Base-by-base conservation (phyloP, 2,329 filamentous ascomycete genomes). In the Alternaria sp. region DNA sequence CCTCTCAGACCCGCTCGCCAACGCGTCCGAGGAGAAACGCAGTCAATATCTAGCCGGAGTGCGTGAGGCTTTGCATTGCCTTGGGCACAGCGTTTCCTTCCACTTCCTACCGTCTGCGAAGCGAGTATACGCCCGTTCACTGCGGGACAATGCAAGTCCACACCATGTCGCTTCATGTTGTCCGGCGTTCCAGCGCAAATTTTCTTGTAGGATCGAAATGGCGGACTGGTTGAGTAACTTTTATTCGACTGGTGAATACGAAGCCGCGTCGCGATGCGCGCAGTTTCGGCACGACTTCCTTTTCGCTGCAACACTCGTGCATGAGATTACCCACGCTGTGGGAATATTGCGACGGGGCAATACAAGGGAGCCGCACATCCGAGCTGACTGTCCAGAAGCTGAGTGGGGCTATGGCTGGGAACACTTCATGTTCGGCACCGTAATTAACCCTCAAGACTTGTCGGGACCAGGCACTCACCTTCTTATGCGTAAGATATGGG, bases 391-490 rank as follows among this genome's bases (percentile, higher is more conserved):
- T 60, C 76, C 74, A 4, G 68, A 68, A 6, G 64, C 67, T 3
- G 78, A 80, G 51, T 75, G 71, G 67, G 78, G 78, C 14, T 75
- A 65, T 50, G 72, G 75, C n/a, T 80, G 77, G 77, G 78, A 80
- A 58, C 71, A 76, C 49, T 78, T 76, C 64, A 74, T 77, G 67
- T 79, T 80, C 43, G 77, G 78, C 14, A 66, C 66, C 25, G 65
- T 78, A 5, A 71, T 79, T 26, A 77, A 79, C 26, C 76, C 78
- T 1, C 72, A 74, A 46, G 68, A 77, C 28, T 67, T 65, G 25
- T 57, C 47, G 1, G 55, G 21, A 3, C 44, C 49, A 45, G 70
- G 68, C 6, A 72, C 74, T 18, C 58, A 70, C 12, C 60, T 75
- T 7, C 56, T 79, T 7, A 68, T 78, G 68, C 63, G 74, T 25